phyloP scores from a whole-genome alignment of 768 basidiomycete genomes.

The Chiua virens region DNA sequence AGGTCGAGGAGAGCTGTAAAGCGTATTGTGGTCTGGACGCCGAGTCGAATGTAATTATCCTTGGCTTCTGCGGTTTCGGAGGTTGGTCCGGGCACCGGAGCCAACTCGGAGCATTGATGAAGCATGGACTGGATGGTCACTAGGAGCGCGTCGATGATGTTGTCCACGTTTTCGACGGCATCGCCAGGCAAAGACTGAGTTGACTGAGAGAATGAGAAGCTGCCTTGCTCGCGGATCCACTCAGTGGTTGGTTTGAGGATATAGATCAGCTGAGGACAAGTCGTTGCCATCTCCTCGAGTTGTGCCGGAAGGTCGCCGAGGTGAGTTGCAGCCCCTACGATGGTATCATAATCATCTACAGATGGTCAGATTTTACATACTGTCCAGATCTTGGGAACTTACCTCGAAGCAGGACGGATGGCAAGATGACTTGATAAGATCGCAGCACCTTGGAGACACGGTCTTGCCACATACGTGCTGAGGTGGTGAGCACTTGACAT shows the following conservation, averaged over 20 bases:
- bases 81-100: background rate
- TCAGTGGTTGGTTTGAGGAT: constrained; percentile 26
- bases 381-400: background rate
- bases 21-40: constrained; percentile 43
- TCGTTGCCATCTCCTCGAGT: constrained; percentile 27
- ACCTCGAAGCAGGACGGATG: constrained; percentile 41
- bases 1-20: constrained; percentile 52
- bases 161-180: constrained; percentile 28
- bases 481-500: constrained; percentile 23
- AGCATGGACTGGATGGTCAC: constrained; percentile 64
- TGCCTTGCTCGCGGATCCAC: constrained; percentile 33
- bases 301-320: constrained; percentile 23
- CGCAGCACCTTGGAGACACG: constrained; percentile 22
- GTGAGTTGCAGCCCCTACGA: constrained; percentile 29
- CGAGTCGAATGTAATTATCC: constrained; percentile 54
- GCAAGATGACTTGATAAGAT: constrained; percentile 20
- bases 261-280: constrained; percentile 30
- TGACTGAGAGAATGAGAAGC: constrained; percentile 14
- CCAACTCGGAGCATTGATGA: constrained; percentile 34
- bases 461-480: constrained; percentile 29
- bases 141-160: constrained; percentile 62
- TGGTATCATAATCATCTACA: constrained; percentile 37
- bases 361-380: background rate
- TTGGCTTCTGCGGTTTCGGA: constrained; percentile 30
- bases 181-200: background rate